Conservation (phyloP, 306 rosid genomes). For the Clitoria ternatea region DNA sequence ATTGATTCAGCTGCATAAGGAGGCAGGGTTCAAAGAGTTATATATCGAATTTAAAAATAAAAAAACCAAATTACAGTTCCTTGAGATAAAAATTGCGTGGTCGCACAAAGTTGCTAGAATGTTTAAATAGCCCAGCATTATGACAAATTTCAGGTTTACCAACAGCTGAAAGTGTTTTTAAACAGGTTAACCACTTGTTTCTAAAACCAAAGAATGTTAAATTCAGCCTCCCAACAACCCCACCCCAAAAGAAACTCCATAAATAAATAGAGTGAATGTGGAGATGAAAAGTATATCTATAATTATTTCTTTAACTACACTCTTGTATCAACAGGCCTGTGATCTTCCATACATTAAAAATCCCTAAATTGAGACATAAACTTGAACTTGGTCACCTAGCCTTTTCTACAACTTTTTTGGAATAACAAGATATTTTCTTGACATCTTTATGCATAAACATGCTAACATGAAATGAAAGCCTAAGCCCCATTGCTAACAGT, state of each 20-base stretch:
- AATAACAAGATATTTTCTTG: background rate
- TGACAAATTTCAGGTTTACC: background rate
- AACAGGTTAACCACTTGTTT: background rate
- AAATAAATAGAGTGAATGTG: background rate
- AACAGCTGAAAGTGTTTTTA: background rate
- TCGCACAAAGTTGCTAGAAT: background rate
- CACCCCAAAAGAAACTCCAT: background rate
- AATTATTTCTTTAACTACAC: conserved; percentile 13
- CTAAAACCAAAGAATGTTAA: background rate
- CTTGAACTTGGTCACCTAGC: conserved; percentile 13
- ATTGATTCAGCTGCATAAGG: background rate
- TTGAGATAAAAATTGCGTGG: background rate
- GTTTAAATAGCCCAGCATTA: background rate
- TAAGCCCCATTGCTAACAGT: conserved; percentile 54
- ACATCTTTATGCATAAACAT: conserved; percentile 14
- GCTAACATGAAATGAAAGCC: conserved; percentile 26
- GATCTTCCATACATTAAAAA: conserved; percentile 6
- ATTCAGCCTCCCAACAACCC: background rate
- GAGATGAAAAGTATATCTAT: background rate
- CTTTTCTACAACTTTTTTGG: background rate
- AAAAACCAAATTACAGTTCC: background rate
- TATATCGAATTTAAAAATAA: background rate
- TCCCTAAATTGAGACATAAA: conserved; percentile 18
- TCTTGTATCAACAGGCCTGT: conserved; percentile 22
- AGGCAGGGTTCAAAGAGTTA: background rate